phyloP scores from a whole-genome alignment of 164 flowering plant genomes.

The Buxus sempervirens region DNA sequence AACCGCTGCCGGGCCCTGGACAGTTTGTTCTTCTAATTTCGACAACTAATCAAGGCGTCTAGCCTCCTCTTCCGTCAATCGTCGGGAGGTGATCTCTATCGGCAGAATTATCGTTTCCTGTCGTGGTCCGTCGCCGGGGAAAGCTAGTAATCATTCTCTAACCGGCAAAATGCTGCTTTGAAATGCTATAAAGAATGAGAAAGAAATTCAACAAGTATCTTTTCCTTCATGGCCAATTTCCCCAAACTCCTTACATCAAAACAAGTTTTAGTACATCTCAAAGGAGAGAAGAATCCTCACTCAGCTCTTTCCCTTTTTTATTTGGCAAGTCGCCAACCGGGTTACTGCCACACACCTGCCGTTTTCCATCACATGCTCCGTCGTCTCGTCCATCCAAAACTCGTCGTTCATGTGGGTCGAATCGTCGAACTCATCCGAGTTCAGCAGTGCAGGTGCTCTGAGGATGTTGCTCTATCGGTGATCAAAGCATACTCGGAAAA shows the following conservation, averaged over 20 bases:
- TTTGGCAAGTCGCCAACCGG: constrained; percentile 41
- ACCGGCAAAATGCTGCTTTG: not conserved
- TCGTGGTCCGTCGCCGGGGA: not conserved
- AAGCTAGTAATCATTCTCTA: not conserved
- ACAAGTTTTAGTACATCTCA: constrained; percentile 53
- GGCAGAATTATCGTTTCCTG: not conserved
- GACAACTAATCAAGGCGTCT: too few relatives aligned
- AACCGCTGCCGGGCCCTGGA: too few relatives aligned
- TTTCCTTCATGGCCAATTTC: constrained; percentile 32
- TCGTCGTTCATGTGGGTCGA: constrained; percentile 36
- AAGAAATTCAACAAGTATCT: not conserved
- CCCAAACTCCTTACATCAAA: constrained; percentile 43
- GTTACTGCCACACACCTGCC: constrained; percentile 37
- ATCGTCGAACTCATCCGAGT: constrained; percentile 46
- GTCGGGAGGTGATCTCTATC: not conserved
- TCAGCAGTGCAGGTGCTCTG: constrained; percentile 55
- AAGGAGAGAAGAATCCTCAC: constrained; percentile 44
- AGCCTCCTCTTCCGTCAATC: not conserved
- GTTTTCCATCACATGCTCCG: constrained; percentile 64
- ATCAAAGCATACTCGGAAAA: constrained; percentile 51
- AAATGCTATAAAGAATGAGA: constrained; percentile 15
- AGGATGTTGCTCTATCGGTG: constrained; percentile 58
- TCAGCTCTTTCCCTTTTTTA: constrained; percentile 68
- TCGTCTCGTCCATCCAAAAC: constrained; percentile 40
- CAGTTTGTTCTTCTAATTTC: too few relatives aligned